These are phyloP conservation scores for Torrubiellomyces zombiae DNA, from an alignment of 2,329 filamentous ascomycete species.

Conservation along the genomic window DNA sequence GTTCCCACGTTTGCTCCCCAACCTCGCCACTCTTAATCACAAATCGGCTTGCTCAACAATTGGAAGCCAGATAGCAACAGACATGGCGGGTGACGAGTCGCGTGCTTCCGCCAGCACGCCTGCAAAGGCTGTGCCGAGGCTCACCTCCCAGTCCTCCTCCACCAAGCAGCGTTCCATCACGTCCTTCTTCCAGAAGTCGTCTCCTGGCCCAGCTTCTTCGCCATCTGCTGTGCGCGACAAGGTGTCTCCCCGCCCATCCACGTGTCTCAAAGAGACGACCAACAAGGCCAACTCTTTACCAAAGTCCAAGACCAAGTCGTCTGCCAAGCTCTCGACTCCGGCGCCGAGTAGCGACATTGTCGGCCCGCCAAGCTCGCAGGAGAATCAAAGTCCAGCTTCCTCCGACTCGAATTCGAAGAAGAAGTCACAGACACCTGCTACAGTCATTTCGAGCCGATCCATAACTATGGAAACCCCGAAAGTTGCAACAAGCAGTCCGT, in stretches of 20 bases:
- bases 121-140: constrained; percentile 13
- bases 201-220: constrained; percentile 15
- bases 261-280: constrained; percentile 23
- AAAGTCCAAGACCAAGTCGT: constrained; percentile 25
- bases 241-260: constrained; percentile 15
- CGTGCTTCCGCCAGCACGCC: constrained; percentile 15
- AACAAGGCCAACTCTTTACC: constrained; percentile 23
- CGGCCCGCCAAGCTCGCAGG: constrained; percentile 51
- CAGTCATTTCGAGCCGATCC: constrained; percentile 1
- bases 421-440: constrained; percentile 2
- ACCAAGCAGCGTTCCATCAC: constrained; percentile 25
- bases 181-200: constrained; percentile 28
- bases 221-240: constrained; percentile 16
- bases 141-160: constrained; percentile 13
- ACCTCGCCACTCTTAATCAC: no score
- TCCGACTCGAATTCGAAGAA: no score
- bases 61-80: no score
- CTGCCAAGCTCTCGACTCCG: constrained; percentile 40
- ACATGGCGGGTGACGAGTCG: constrained; percentile 15
- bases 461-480: constrained; percentile 18
- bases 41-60: no score
- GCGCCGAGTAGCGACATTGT: constrained; percentile 65
- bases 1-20: no score
- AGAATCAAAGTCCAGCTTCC: constrained; percentile 33
- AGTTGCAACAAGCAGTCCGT: constrained; percentile 49